Conservation (phyloP, 805 yeast genomes). For the Cyberlindnera maritima region DNA sequence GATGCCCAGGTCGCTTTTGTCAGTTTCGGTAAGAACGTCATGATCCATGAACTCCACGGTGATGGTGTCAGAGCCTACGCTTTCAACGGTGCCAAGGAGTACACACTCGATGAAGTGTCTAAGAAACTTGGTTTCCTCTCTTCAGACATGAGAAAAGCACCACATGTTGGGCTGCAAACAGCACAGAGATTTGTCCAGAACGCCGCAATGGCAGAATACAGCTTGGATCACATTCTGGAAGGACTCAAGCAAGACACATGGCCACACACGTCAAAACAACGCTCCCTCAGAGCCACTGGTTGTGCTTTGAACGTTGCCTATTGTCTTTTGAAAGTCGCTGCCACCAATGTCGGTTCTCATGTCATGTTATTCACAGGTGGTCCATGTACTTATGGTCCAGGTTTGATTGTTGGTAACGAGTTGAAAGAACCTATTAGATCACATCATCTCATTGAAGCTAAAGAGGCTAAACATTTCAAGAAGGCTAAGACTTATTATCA, state of each 20-base stretch:
- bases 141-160: constrained; percentile 26
- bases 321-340: constrained; percentile 35
- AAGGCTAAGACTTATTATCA: constrained; percentile 46
- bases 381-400: constrained; percentile 66
- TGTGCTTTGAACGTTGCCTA: constrained; percentile 51
- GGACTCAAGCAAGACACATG: constrained; percentile 47
- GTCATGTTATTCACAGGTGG: constrained; percentile 58
- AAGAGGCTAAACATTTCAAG: constrained; percentile 39
- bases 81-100: constrained; percentile 57
- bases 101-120: constrained; percentile 46
- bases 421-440: constrained; percentile 65
- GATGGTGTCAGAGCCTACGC: constrained; percentile 35
- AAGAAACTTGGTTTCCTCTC: constrained; percentile 44
- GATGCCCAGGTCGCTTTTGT: constrained; percentile 55
- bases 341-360: constrained; percentile 51
- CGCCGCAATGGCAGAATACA: constrained; percentile 40
- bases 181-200: constrained; percentile 19
- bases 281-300: constrained; percentile 58
- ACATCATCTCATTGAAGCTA: constrained; percentile 57
- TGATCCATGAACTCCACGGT: constrained; percentile 48
- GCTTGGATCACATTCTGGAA: constrained; percentile 47
- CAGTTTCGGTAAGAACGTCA: constrained; percentile 58
- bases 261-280: constrained; percentile 41
- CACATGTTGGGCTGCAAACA: not conserved
- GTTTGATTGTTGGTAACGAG: constrained; percentile 51